A percentile compares a stretch with the other conserved stretches of the same genome.
Evolutionary conservation across 2,329 filamentous ascomycete genomes (phyloP).

Genomic region (Scedosporium boydii): DNA sequence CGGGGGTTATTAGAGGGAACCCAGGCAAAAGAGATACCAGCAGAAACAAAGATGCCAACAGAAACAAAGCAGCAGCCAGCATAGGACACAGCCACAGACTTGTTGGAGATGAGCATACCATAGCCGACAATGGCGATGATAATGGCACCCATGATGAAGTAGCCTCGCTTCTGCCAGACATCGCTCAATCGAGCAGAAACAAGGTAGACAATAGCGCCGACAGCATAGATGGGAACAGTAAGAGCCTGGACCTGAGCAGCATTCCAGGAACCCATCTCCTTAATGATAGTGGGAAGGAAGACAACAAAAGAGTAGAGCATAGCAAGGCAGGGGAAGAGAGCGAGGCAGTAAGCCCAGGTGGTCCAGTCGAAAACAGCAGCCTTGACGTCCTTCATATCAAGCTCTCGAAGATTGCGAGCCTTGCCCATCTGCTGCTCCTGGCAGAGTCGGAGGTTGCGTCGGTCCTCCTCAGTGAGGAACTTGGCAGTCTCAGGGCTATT

Average conservation of each 20-base stretch:
- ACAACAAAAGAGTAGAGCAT: slow-evolving; percentile 61
- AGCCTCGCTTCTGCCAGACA: slow-evolving; percentile 42
- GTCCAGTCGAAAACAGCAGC: slow-evolving; percentile 54
- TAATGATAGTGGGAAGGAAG: slow-evolving; percentile 61
- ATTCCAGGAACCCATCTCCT: slow-evolving; percentile 46
- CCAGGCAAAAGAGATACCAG: slow-evolving; percentile 26
- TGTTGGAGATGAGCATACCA: slow-evolving; percentile 44
- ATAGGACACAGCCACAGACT: slow-evolving; percentile 48
- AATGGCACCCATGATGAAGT: slow-evolving; percentile 42
- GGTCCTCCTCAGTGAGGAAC: slow-evolving; percentile 34
- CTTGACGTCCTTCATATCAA: slow-evolving; percentile 41
- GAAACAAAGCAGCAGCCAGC: slow-evolving; percentile 54
- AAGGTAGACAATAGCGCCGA: slow-evolving; percentile 54
- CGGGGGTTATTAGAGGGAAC: slow-evolving; percentile 49
- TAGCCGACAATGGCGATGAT: slow-evolving; percentile 47
- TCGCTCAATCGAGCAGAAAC: slow-evolving; percentile 48
- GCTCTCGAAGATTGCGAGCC: slow-evolving; percentile 12
- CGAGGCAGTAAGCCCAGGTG: slow-evolving; percentile 49
- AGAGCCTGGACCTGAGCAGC: slow-evolving; percentile 52
- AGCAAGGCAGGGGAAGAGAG: slow-evolving; percentile 51
- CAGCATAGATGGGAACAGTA: slow-evolving; percentile 57
- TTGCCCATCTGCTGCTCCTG: slow-evolving; percentile 35
- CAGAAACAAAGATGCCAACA: slow-evolving; percentile 43
- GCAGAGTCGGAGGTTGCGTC: slow-evolving; percentile 40
- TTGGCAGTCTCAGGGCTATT: slow-evolving; percentile 49